These are phyloP conservation scores for Mariannaea sp. DNA, from an alignment of 2,329 filamentous ascomycete genomes.

Conservation along the genomic window DNA sequence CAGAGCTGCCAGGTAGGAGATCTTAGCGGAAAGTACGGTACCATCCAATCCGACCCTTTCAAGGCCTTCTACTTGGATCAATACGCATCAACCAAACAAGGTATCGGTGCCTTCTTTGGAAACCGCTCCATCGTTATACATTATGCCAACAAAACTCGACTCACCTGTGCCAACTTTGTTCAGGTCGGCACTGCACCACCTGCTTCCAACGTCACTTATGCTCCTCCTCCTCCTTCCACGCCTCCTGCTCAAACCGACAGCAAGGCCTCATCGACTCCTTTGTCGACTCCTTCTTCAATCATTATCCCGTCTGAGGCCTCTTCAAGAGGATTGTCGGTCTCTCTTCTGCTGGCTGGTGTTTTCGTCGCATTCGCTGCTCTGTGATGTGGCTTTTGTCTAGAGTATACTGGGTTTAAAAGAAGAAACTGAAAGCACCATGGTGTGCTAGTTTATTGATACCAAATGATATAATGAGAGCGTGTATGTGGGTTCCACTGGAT, in stretches of 20 bases:
- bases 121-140: conserved; percentile 69
- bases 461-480: background rate
- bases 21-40: conserved; percentile 74
- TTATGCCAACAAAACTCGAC: conserved; percentile 65
- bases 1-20: conserved; percentile 77
- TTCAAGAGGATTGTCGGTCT: conserved; percentile 9
- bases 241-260: background rate
- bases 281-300: background rate
- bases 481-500: background rate
- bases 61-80: conserved; percentile 57
- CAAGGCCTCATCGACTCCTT: conserved; percentile 1
- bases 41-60: conserved; percentile 58
- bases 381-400: background rate
- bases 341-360: conserved; percentile 13
- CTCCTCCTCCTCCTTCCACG: conserved; percentile 17
- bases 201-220: conserved; percentile 23
- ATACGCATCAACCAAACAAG: conserved; percentile 59
- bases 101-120: conserved; percentile 63
- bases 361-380: conserved; percentile 15
- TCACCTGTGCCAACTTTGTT: conserved; percentile 68
- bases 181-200: conserved; percentile 23
- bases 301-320: conserved; percentile 5
- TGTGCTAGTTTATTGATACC: background rate
- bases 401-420: background rate
- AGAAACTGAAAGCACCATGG: background rate